A percentile compares a stretch with the other conserved stretches of the same genome.
These are phyloP conservation scores for Debaryomyces sp. DNA, from an alignment of 1,139 yeast species.

Conservation along the genomic window DNA sequence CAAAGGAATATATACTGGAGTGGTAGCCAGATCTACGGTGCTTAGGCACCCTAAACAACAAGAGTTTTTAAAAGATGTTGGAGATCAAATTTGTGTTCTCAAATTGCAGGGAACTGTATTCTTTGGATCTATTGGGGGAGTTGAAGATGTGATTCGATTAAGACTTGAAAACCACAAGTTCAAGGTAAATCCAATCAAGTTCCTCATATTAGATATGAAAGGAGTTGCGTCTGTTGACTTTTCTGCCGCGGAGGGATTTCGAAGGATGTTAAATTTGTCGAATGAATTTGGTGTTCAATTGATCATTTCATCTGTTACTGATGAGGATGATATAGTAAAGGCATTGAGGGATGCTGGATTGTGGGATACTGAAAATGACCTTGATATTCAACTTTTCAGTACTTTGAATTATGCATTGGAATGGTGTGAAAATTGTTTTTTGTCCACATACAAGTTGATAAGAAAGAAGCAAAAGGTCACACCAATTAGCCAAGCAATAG, in stretches of 20 bases:
- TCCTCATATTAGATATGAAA: constrained; percentile 80
- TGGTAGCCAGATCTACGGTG: constrained; percentile 88
- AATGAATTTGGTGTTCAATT: constrained; percentile 71
- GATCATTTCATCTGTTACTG: constrained; percentile 74
- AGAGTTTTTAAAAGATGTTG: constrained; percentile 81
- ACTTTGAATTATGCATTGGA: constrained; percentile 87
- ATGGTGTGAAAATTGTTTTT: constrained; percentile 94
- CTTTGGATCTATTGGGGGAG: constrained; percentile 93
- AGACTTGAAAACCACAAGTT: constrained; percentile 65
- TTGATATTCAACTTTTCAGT: constrained; percentile 62
- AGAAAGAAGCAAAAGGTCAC: constrained; percentile 22
- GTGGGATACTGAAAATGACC: constrained; percentile 49
- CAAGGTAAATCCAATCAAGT: constrained; percentile 63
- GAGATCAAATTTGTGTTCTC: constrained; percentile 86
- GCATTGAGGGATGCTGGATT: constrained; percentile 75
- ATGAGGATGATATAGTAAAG: constrained; percentile 61
- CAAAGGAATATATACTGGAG: constrained; percentile 82
- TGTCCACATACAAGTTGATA: constrained; percentile 59
- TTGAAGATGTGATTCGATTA: constrained; percentile 72
- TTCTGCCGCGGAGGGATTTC: constrained; percentile 95
- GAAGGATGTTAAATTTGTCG: constrained; percentile 78
- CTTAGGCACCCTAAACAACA: constrained; percentile 90
- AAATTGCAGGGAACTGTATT: constrained; percentile 87
- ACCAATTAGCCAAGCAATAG: constrained; percentile 10
- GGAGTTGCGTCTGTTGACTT: constrained; percentile 84